Evolutionary conservation across 1,284 basidiomycete species (phyloP), one percentile per base, ranked within the genome.

Genomic region (Taiwanofungus camphoratus): DNA sequence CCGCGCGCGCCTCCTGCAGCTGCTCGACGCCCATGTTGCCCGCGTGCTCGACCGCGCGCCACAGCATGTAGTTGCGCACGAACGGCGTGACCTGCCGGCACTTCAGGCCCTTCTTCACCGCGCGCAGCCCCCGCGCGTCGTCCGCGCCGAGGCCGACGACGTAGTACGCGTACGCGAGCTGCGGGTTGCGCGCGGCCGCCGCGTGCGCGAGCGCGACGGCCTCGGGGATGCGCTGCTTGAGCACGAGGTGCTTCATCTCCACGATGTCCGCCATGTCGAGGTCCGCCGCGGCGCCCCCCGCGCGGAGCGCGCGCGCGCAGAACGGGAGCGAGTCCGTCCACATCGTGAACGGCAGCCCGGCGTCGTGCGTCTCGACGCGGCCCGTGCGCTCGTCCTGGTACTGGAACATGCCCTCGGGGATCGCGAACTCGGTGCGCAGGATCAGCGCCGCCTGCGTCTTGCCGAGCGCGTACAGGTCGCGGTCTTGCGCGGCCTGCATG

Each of bases 101-200:
- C 52, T 57, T 81, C 44, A 82, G 52, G 0, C 79, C 82, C 57
- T 82, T 79, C 65, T 73, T 82, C 47, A 80, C 53, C 1, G 77
- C 61, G 4, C 70, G 62, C 35, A 74, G 54, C 13, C 63, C 69
- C 26, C 60, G 58, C 23, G 51, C 42, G 39, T 35, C 42, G 42
- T 63, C 54, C 32, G 50, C 51, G 27, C 80, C 56, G 44, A 63
- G 44, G 48, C 58, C 70, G 44, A 77, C 66, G 18, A 72, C 72
- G 48, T 80, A 79, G 50, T 79, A 75, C 52, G 70, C 77, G 55
- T 79, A 81, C 1, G 74, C 74, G 12, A 71, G 63, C 13, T 73
- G 63, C 2, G 78, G 77, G 47, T 71, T 77, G 24, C 77, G 71
- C 45, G 69, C 56, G 20, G 81, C 58, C 1, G 64, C 67, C 26